Base-by-base conservation (phyloP, 306 rosid genomes). In the Rosa multiflora region DNA sequence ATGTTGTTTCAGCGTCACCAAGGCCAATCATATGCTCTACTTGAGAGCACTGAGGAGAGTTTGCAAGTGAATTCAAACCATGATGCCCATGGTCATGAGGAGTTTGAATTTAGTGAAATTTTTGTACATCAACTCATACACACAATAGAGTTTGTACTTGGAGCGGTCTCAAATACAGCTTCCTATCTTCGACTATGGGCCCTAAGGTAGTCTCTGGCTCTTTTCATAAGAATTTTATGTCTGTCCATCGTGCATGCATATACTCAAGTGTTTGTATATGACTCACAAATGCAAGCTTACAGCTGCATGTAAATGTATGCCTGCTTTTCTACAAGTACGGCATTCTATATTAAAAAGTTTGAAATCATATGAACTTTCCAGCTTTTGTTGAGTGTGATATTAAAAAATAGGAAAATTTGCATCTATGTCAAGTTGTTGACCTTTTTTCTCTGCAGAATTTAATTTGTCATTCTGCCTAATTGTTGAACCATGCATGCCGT, bases 131-230 rank as follows among this genome's bases (percentile, higher is more conserved):
- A 95, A 88, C 97, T 95, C 59, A 95, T 92, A 84, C 99, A 95
- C 85, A 88, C 98, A 72, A 95, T 95, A 63, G 98, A 95, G 82
- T 95, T 95, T 87, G 99, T 92, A 70, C 97, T 92, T 21, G 98
- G 98, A 72, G 97, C 99, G 21, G 97, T 95, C 67, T 95, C 99
- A 76, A 95, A 95, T 73, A 95, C 99, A 18, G 99, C 99, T 86
- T 95, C 99, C 5, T 95, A 92, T 82, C 99, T 95, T 73, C 96
- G 99, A 70, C 84, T 95, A n/a, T 93, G 98, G 99, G 99, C 98
- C 68, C 91, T 95, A 61, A 95, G 98, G 99, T 95, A 47, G 85
- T 82, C 53, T 71, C 82, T 62, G 23, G 14, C 35, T 35, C n/a
- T 51, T 10, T 14, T 21, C 13, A 35, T 47, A 5, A 15, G 17